Evolutionary conservation across 2,329 filamentous ascomycete genomes (phyloP).

Genomic region (Ceratocystis colombiana): DNA sequence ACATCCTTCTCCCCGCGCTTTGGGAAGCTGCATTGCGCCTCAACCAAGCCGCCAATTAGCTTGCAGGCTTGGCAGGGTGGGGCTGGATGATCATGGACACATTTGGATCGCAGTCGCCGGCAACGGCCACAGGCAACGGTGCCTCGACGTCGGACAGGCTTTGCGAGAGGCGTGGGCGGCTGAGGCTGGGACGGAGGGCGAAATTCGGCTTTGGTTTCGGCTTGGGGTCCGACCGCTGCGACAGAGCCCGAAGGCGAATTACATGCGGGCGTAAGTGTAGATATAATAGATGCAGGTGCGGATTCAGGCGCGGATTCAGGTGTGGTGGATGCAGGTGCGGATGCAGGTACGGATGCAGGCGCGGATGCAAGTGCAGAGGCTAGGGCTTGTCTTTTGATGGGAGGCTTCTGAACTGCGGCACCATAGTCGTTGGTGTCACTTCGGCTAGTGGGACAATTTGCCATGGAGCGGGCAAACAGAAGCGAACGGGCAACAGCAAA

Average conservation of each 20-base stretch:
- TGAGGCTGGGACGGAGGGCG: not conserved
- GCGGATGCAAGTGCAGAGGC: not conserved
- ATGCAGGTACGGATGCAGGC: not conserved
- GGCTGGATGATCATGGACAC: slow-evolving; percentile 25
- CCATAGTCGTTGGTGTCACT: not conserved
- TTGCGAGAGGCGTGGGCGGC: not conserved
- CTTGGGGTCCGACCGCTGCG: not conserved
- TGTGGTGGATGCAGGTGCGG: not conserved
- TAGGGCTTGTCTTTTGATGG: not conserved
- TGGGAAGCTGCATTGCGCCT: slow-evolving; percentile 27
- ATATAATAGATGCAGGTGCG: not conserved
- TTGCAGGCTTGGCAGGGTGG: slow-evolving; percentile 28
- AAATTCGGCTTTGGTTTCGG: not conserved
- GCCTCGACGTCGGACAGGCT: slow-evolving; percentile 26
- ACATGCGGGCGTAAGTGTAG: not conserved
- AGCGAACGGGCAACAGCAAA: slow-evolving; percentile 1
- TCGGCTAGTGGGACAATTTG: slow-evolving; percentile 6
- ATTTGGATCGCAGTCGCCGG: slow-evolving; percentile 29
- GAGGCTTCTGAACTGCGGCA: not conserved
- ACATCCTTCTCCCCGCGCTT: slow-evolving; percentile 27
- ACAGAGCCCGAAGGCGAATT: not conserved
- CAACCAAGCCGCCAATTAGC: slow-evolving; percentile 22
- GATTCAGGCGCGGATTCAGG: not conserved
- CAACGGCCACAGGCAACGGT: slow-evolving; percentile 29
- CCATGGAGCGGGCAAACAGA: not conserved